phyloP scores from a whole-genome alignment of 768 basidiomycete genomes.

The Pisolithus marmoratus region DNA sequence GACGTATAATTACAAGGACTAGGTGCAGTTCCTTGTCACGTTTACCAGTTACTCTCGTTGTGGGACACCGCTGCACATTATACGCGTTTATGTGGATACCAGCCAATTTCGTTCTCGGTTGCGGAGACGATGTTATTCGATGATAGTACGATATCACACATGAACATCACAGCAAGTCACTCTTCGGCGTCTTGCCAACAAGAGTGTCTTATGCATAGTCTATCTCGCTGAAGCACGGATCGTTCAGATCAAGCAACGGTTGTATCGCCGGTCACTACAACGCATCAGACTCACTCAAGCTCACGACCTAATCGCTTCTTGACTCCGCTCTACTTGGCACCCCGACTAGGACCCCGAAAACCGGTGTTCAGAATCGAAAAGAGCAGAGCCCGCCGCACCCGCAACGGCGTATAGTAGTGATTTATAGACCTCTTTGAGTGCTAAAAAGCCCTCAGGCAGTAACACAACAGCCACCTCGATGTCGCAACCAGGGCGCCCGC shows the following conservation, averaged over 20 bases:
- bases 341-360: no score
- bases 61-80: constrained; percentile 17
- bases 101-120: constrained; percentile 23
- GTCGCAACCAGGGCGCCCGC: no score
- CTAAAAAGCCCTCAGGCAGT: no score
- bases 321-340: no score
- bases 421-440: no score
- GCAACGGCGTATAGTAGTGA: no score
- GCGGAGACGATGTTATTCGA: constrained; percentile 23
- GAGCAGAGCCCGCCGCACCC: no score
- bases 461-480: no score
- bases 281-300: constrained; percentile 16
- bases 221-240: constrained; percentile 16
- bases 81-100: constrained; percentile 23
- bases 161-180: constrained; percentile 25
- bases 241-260: constrained; percentile 28
- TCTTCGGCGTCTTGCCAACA: background rate
- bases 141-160: constrained; percentile 19
- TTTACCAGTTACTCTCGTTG: constrained; percentile 15
- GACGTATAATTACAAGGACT: constrained; percentile 7
- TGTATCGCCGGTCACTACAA: constrained; percentile 35
- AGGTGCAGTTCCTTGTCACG: constrained; percentile 22
- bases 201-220: constrained; percentile 20
- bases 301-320: no score
- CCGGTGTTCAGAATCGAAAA: no score